These are phyloP conservation scores for Wickerhamiella domercqiae DNA, from an alignment of 805 yeast genomes.

Conservation along the genomic window DNA sequence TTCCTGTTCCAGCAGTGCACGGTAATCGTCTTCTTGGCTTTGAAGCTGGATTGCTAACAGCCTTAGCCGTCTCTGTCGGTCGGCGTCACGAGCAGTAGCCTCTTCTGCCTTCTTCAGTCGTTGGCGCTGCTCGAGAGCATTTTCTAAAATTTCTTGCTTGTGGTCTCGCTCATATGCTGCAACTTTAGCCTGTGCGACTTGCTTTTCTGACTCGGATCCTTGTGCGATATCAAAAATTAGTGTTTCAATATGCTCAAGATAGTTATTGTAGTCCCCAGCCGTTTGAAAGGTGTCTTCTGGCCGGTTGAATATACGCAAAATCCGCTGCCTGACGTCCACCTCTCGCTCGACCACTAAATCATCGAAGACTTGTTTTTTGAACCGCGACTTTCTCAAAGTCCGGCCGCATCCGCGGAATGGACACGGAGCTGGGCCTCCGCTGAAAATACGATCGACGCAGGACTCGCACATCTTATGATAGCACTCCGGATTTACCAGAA, in stretches of 20 bases:
- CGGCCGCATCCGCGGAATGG: constrained; percentile 87
- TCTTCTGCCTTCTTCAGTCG: constrained; percentile 51
- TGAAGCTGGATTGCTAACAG: constrained; percentile 48
- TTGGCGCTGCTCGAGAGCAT: constrained; percentile 55
- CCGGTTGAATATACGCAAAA: constrained; percentile 64
- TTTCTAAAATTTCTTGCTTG: constrained; percentile 58
- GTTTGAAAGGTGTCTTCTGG: constrained; percentile 54
- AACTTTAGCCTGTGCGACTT: constrained; percentile 36
- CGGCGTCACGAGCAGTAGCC: constrained; percentile 55
- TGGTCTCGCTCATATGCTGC: constrained; percentile 55
- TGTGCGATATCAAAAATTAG: constrained; percentile 63
- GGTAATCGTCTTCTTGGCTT: constrained; percentile 33
- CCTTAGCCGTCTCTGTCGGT: constrained; percentile 36
- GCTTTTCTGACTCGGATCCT: constrained; percentile 55
- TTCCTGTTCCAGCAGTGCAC: constrained; percentile 36
- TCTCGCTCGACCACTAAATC: constrained; percentile 83
- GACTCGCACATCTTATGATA: constrained; percentile 93
- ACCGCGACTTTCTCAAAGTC: constrained; percentile 71
- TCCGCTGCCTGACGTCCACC: constrained; percentile 74
- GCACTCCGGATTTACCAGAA: constrained; percentile 91
- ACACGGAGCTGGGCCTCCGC: constrained; percentile 92
- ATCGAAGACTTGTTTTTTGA: constrained; percentile 85
- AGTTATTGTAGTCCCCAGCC: constrained; percentile 50
- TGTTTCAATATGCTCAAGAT: constrained; percentile 71
- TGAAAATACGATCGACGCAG: constrained; percentile 88